Conservation (phyloP, 306 rosid species). For the Adenanthera pavonina region DNA sequence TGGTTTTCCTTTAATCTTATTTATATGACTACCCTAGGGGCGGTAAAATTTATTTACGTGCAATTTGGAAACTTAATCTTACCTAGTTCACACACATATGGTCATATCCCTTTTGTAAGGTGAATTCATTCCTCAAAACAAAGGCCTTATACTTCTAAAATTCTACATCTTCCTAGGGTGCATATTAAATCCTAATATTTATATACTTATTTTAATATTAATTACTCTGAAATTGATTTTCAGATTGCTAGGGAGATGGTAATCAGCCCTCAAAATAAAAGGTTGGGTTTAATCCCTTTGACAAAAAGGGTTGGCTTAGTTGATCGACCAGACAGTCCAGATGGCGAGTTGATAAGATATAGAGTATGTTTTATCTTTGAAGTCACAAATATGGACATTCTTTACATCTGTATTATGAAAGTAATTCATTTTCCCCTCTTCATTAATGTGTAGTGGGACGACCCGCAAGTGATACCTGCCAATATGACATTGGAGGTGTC, state of each 20-base stretch:
- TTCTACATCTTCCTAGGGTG: conserved; percentile 22
- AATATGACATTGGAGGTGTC: conserved; percentile 87
- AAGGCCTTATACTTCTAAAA: neutral
- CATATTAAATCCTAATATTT: neutral
- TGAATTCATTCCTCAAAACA: neutral
- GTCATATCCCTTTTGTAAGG: neutral
- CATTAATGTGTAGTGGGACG: conserved; percentile 78
- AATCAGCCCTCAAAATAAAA: conserved; percentile 90
- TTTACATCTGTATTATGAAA: conserved; percentile 25
- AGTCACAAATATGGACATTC: conserved; percentile 13
- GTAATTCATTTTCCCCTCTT: conserved; percentile 36
- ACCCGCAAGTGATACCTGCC: conserved; percentile 87
- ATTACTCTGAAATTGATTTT: conserved; percentile 38
- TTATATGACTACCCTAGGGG: neutral
- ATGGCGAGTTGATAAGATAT: conserved; percentile 89
- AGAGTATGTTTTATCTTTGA: conserved; percentile 61
- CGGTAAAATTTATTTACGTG: neutral
- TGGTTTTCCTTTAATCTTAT: neutral
- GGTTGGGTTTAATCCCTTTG: conserved; percentile 78
- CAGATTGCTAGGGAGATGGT: conserved; percentile 99
- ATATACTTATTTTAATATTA: neutral
- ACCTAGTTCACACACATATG: neutral
- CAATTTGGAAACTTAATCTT: neutral
- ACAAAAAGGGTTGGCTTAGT: conserved; percentile 77
- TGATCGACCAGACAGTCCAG: conserved; percentile 83